Percentiles rank a stretch among this genome's conserved stretches.
phyloP scores from a whole-genome alignment of 2,329 filamentous ascomycete species.

The Microdochium bolleyi region DNA sequence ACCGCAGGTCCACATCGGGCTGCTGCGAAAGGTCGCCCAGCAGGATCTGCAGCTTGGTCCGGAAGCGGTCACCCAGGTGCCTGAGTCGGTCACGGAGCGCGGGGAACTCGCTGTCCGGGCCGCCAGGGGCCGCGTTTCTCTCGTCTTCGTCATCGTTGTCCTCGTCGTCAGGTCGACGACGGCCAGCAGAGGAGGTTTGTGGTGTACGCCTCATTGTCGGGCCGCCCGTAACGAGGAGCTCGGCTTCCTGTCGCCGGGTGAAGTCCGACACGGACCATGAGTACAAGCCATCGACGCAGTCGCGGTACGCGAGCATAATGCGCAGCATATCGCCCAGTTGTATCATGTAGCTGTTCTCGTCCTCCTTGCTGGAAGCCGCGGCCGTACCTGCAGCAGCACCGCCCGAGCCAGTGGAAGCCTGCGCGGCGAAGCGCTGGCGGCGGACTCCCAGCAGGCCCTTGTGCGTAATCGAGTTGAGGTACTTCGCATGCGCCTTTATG shows the following conservation, averaged over 20 bases:
- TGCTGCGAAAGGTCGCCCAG: slow-evolving; percentile 89
- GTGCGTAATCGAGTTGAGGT: slow-evolving; percentile 89
- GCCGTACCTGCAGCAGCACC: slow-evolving; percentile 14
- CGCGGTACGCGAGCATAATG: slow-evolving; percentile 88
- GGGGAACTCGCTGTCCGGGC: slow-evolving; percentile 59
- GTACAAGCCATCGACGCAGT: slow-evolving; percentile 89
- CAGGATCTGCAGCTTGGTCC: slow-evolving; percentile 67
- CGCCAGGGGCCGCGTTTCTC: slow-evolving; percentile 37
- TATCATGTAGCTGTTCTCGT: slow-evolving; percentile 70
- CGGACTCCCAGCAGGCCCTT: slow-evolving; percentile 85
- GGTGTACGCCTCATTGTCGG: slow-evolving; percentile 31
- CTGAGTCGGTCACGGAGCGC: slow-evolving; percentile 67
- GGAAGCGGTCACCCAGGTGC: slow-evolving; percentile 69
- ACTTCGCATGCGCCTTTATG: slow-evolving; percentile 83
- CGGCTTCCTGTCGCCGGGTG: slow-evolving; percentile 78
- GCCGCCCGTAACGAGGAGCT: slow-evolving; percentile 53
- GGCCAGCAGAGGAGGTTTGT: slow-evolving; percentile 35
- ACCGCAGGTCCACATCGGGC: slow-evolving; percentile 89
- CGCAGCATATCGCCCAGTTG: slow-evolving; percentile 91
- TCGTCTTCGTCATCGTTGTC: slow-evolving; percentile 9
- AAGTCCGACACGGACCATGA: slow-evolving; percentile 93
- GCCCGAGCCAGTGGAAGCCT: slow-evolving; percentile 28
- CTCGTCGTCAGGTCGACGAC: slow-evolving; percentile 15
- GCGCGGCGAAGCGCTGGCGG: slow-evolving; percentile 33
- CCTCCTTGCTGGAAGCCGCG: slow-evolving; percentile 42